phyloP scores from a whole-genome alignment of 495 filamentous ascomycete genomes.

The Penicillium canescens region DNA sequence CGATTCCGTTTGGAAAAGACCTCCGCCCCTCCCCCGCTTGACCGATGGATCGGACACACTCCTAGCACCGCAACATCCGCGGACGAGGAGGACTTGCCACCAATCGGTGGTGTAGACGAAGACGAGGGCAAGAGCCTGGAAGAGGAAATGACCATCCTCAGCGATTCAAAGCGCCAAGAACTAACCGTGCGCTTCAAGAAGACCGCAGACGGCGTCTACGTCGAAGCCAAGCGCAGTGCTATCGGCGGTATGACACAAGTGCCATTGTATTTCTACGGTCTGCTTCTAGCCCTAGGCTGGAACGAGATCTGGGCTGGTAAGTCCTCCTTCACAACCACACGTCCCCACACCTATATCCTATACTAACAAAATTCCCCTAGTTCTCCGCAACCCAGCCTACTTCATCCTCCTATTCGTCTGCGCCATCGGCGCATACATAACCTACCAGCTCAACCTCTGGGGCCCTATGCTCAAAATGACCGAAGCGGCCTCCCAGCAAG shows the following conservation, averaged over 20 bases:
- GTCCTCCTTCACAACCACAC: slow-evolving; percentile 26
- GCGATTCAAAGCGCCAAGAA: slow-evolving; percentile 84
- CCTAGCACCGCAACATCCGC: slow-evolving; percentile 74
- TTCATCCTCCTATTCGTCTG: slow-evolving; percentile 83
- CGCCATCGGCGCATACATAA: slow-evolving; percentile 76
- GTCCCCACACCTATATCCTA: not conserved
- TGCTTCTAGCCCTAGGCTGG: slow-evolving; percentile 90
- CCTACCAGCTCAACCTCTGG: slow-evolving; percentile 90
- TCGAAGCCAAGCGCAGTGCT: slow-evolving; percentile 94
- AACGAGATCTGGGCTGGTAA: slow-evolving; percentile 92
- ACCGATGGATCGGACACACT: slow-evolving; percentile 75
- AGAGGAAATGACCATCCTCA: slow-evolving; percentile 92
- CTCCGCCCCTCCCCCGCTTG: slow-evolving; percentile 73
- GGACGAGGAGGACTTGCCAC: slow-evolving; percentile 84
- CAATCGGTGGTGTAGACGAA: slow-evolving; percentile 88
- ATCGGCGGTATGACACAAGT: slow-evolving; percentile 95
- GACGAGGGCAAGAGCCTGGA: slow-evolving; percentile 90
- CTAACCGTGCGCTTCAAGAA: slow-evolving; percentile 95
- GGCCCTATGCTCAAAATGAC: slow-evolving; percentile 94
- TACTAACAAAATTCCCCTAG: slow-evolving; percentile 43
- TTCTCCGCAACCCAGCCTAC: slow-evolving; percentile 88
- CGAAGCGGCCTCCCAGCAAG: slow-evolving; percentile 84
- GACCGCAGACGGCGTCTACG: slow-evolving; percentile 93
- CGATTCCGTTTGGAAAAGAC: slow-evolving; percentile 74
- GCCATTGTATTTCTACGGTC: slow-evolving; percentile 88